Evolutionary conservation across 2,329 filamentous ascomycete species (phyloP).

Genomic region (Apiospora arundinis): DNA sequence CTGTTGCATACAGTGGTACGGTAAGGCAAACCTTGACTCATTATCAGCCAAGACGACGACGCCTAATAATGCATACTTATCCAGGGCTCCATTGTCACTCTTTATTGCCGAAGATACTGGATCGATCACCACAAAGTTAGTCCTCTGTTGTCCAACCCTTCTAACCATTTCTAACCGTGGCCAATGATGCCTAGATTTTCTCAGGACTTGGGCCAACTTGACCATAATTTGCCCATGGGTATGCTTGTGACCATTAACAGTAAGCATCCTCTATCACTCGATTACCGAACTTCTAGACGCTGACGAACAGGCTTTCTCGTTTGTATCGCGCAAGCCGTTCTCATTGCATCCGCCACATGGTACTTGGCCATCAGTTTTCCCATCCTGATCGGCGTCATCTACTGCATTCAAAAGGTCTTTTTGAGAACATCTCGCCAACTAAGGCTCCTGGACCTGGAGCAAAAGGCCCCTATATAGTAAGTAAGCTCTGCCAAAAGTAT

Average conservation of each 20-base stretch:
- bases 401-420: constrained; percentile 61
- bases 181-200: constrained; percentile 10
- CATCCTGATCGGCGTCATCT: constrained; percentile 52
- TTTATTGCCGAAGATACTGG: constrained; percentile 19
- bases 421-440: constrained; percentile 66
- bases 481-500: constrained; percentile 22
- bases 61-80: not conserved
- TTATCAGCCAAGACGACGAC: too few species aligned
- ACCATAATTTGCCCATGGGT: constrained; percentile 19
- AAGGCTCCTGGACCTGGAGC: constrained; percentile 65
- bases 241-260: constrained; percentile 22
- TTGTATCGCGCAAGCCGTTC: constrained; percentile 20
- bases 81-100: constrained; percentile 12
- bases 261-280: not conserved
- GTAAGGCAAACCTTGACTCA: not conserved
- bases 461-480: constrained; percentile 64
- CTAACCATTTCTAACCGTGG: not conserved
- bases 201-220: constrained; percentile 17
- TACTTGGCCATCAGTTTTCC: constrained; percentile 56
- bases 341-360: constrained; percentile 19
- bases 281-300: not conserved
- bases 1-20: constrained; percentile 15
- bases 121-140: constrained; percentile 21
- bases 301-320: constrained; percentile 13
- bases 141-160: not conserved